phyloP scores from a whole-genome alignment of 2,329 filamentous ascomycete genomes.

The Colletotrichum agaves region DNA sequence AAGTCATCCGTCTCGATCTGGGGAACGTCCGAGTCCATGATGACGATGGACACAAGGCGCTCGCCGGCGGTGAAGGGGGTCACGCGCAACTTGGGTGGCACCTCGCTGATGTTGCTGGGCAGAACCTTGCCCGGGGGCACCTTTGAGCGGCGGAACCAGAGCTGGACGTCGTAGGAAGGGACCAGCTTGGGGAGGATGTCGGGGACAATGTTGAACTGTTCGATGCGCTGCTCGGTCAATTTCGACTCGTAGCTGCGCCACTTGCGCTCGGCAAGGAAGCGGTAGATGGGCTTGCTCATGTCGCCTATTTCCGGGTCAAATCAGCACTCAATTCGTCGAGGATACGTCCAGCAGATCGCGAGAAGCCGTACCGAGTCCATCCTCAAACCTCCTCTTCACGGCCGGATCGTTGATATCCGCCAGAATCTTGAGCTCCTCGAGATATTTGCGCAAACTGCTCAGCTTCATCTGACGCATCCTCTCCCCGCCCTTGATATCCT shows the following conservation, averaged over 20 bases:
- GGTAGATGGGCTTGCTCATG: constrained; percentile 97
- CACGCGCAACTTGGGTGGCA: constrained; percentile 78
- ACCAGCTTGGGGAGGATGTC: constrained; percentile 87
- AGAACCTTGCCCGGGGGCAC: constrained; percentile 83
- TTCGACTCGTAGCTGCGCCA: constrained; percentile 87
- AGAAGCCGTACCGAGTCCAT: constrained; percentile 77
- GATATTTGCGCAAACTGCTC: constrained; percentile 73
- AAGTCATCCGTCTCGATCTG: constrained; percentile 80
- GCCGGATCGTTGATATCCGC: constrained; percentile 95
- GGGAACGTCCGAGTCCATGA: constrained; percentile 92
- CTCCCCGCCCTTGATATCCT: constrained; percentile 70
- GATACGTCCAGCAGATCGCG: not conserved
- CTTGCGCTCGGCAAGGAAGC: constrained; percentile 85
- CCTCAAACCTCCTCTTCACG: constrained; percentile 94
- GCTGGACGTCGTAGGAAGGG: constrained; percentile 80
- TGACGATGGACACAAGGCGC: constrained; percentile 83
- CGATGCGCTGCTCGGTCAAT: constrained; percentile 85
- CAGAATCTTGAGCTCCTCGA: constrained; percentile 85
- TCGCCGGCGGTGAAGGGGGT: constrained; percentile 87
- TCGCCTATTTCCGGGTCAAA: constrained; percentile 68
- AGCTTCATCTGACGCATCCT: constrained; percentile 73
- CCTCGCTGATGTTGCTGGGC: constrained; percentile 77
- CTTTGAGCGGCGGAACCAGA: constrained; percentile 79
- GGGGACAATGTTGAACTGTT: constrained; percentile 87
- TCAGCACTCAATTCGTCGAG: constrained; percentile 14